Conservation (phyloP, 108 stramenopile genomes). For the Skeletonema marinoi region DNA sequence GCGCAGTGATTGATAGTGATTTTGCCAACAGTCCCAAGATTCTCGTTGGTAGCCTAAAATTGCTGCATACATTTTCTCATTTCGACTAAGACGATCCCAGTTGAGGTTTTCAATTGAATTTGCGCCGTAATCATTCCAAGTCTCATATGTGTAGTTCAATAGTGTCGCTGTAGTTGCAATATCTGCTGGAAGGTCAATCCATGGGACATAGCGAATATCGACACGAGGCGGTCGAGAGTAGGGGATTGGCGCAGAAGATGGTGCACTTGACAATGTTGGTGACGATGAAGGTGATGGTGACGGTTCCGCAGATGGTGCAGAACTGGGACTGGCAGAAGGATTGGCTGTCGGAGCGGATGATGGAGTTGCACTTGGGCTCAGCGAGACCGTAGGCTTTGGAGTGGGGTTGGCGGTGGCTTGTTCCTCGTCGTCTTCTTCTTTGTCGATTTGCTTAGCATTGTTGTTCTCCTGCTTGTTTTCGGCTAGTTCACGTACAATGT, state of each 20-base stretch:
- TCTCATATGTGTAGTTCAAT: constrained; percentile 15
- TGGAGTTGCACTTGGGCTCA: background rate
- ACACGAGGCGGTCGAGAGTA: constrained; percentile 7
- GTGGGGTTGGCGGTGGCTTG: background rate
- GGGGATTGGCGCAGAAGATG: background rate
- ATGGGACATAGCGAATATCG: constrained; percentile 11
- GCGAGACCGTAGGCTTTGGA: background rate
- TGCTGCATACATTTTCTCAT: background rate
- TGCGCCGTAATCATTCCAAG: constrained; percentile 11
- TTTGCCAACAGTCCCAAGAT: constrained; percentile 27
- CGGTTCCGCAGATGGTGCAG: background rate
- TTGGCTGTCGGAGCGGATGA: background rate
- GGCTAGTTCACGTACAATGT: no score
- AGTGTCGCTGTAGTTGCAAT: background rate
- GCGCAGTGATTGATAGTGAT: constrained; percentile 19
- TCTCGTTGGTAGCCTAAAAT: constrained; percentile 6
- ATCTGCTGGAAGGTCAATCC: background rate
- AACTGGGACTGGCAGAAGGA: background rate
- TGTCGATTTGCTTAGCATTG: background rate
- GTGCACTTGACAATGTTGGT: background rate
- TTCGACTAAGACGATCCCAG: constrained; percentile 9
- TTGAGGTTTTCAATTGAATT: constrained; percentile 9
- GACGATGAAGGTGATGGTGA: background rate
- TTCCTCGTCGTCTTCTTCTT: background rate
- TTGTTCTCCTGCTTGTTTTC: background rate